phyloP scores from a whole-genome alignment of 345 rosid genomes.

The Laguncularia racemosa region DNA sequence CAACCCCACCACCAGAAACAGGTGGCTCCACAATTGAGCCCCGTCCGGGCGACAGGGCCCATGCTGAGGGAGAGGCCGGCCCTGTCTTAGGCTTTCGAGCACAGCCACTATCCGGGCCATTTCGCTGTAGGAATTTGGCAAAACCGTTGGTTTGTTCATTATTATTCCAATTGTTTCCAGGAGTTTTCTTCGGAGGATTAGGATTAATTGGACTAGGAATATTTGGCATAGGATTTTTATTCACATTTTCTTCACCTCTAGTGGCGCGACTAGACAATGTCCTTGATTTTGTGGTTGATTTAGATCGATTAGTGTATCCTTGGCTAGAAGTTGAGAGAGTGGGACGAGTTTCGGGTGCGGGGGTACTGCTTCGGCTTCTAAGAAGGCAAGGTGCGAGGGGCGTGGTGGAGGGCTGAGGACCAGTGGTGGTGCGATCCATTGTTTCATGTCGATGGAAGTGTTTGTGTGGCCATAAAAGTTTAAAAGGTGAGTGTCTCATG shows the following conservation, averaged over 20 bases:
- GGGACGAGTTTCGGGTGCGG: conserved; percentile 11
- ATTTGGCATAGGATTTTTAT: too few relatives aligned
- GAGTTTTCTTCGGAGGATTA: too few relatives aligned
- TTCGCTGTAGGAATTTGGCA: conserved; percentile 21
- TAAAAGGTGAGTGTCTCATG: background rate
- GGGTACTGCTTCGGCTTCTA: conserved; percentile 41
- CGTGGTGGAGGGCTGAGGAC: background rate
- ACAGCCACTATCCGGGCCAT: background rate
- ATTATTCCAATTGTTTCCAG: too few relatives aligned
- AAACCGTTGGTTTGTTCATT: too few relatives aligned
- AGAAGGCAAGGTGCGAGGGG: conserved; percentile 16
- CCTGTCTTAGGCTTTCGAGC: conserved; percentile 23
- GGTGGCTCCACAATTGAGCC: conserved; percentile 11
- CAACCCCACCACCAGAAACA: conserved; percentile 21
- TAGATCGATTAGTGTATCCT: conserved; percentile 23
- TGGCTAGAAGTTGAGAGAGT: conserved; percentile 6
- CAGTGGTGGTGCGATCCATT: background rate
- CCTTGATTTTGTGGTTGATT: conserved; percentile 33
- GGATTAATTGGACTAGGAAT: too few relatives aligned
- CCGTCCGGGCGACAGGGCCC: conserved; percentile 79
- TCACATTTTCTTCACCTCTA: too few relatives aligned
- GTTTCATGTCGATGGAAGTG: background rate
- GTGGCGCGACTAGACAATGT: conserved; percentile 11
- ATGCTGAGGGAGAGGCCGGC: conserved; percentile 50
- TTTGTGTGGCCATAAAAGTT: background rate